Percentiles rank a stretch among this genome's conserved stretches.
phyloP scores from a whole-genome alignment of 352 stramenopile species.

The Pythium phragmitis region DNA sequence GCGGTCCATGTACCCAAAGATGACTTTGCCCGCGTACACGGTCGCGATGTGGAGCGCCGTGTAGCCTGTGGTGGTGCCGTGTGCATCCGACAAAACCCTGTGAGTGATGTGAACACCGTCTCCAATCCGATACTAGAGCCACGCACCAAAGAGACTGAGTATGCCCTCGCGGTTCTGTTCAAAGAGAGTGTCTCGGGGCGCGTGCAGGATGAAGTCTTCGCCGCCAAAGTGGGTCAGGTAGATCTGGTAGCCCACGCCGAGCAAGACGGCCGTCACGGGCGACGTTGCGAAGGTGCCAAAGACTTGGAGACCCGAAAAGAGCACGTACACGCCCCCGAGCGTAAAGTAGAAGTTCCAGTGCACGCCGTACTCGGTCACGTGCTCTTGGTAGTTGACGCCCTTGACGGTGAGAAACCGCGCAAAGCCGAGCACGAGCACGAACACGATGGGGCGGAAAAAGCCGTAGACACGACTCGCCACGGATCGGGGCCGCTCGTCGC shows the following conservation, averaged over 20 bases:
- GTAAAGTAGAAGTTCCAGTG: conserved; percentile 99
- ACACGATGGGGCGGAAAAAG: conserved; percentile 69
- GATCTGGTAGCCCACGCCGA: conserved; percentile 74
- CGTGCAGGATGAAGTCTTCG: conserved; percentile 77
- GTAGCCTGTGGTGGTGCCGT: conserved; percentile 72
- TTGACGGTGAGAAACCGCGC: conserved; percentile 80
- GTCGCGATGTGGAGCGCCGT: conserved; percentile 85
- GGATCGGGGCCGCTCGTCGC: background rate
- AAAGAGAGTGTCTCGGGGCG: conserved; percentile 77
- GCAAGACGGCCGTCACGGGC: conserved; percentile 38
- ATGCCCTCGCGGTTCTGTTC: conserved; percentile 95
- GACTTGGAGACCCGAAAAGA: conserved; percentile 56
- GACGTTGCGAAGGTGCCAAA: conserved; percentile 49
- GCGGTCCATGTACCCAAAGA: conserved; percentile 67
- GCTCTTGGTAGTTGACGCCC: conserved; percentile 90
- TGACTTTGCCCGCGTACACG: conserved; percentile 54
- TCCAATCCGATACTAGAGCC: too few relatives aligned
- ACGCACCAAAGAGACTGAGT: conserved; percentile 81
- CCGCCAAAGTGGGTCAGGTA: conserved; percentile 69
- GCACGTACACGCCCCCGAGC: conserved; percentile 81
- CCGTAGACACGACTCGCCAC: conserved; percentile 34
- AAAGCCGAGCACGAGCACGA: conserved; percentile 66
- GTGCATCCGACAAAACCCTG: background rate
- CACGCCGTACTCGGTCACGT: conserved; percentile 98
- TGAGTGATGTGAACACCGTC: background rate